A percentile compares a stretch with the other conserved stretches of the same genome.
Evolutionary conservation across 2,329 filamentous ascomycete species (phyloP).

Genomic region (Sporothrix mexicana): DNA sequence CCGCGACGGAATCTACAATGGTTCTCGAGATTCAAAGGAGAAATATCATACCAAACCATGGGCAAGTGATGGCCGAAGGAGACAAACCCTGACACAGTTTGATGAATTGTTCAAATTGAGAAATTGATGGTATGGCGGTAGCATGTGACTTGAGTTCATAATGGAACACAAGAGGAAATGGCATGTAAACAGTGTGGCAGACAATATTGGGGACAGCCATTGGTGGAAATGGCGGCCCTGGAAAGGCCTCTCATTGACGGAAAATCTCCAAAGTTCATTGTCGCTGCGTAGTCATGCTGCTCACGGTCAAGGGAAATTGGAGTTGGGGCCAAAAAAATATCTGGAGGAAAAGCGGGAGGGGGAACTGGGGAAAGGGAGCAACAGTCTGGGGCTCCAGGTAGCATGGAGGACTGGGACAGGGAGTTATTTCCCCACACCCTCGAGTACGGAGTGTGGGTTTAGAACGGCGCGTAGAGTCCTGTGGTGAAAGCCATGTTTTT

Average conservation of each 20-base stretch:
- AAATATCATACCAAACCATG: neutral
- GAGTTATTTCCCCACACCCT: neutral
- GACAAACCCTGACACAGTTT: no score
- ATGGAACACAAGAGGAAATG: neutral
- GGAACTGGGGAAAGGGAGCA: neutral
- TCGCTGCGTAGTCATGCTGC: neutral
- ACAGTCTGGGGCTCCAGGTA: neutral
- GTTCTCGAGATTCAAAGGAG: no score
- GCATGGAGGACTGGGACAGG: neutral
- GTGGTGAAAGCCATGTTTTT: neutral
- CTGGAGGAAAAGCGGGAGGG: neutral
- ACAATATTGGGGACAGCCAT: neutral
- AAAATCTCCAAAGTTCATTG: neutral
- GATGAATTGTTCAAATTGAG: neutral
- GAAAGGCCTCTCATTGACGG: constrained; percentile 10
- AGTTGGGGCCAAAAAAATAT: neutral
- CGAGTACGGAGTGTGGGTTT: neutral
- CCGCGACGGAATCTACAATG: neutral
- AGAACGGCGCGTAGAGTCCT: neutral
- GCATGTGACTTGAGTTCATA: neutral
- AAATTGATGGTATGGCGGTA: neutral
- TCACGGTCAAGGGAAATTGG: neutral
- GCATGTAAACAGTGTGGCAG: neutral
- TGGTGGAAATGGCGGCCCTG: constrained; percentile 1
- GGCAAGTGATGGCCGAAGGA: neutral